Evolutionary conservation across 768 basidiomycete species (phyloP), one percentile per base, ranked within the genome.

Genomic region (Clitopilus passeckerianus): DNA sequence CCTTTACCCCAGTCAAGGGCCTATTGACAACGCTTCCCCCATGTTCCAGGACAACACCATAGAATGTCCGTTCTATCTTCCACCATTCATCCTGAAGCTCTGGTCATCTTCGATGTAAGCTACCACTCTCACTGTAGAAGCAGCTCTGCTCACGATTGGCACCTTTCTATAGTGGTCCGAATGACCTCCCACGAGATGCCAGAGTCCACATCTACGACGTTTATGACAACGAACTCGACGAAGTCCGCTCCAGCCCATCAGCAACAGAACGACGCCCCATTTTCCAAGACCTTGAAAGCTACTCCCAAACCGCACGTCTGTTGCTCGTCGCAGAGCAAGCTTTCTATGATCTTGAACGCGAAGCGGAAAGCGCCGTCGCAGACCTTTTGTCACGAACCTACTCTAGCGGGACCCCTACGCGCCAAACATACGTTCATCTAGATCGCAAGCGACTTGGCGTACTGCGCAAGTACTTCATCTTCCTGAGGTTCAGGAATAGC

Each of bases 401-500:
- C 57, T 64, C 67, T 64, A 61, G 60, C 22, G 70, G 63, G 16
- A 66, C 65, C 27, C 64, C 66, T 5, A 60, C 63, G 18, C 64
- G 63, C 54, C 69, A 68, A 50, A 68, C 59, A n/a, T 65, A 71
- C 2, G 61, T 76, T 30, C 63, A 66, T 0, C 65, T 76, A 34
- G 67, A 72, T 52, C 67, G 67, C 8, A 62, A 61, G 15, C 66
- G 67, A 5, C 60, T 77, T 14, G 75, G 78, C 37, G 66, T 66
- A n/a, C 61, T 86, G 1, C 74, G 79, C 9, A 79, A 77, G 60
- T 86, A 80, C 65, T 75, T 85, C 46, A 71, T 79, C 10, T 85
- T 86, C 61, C 69, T 86, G 0, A 77, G 84, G n/a, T 86, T 83
- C 61, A 73, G 85, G 14, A 86, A 86, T 60, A 78, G 81, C 63